Percentiles rank a stretch among this genome's conserved stretches.
Conservation (phyloP, 306 rosid species). For the Gillenia trifoliata region DNA sequence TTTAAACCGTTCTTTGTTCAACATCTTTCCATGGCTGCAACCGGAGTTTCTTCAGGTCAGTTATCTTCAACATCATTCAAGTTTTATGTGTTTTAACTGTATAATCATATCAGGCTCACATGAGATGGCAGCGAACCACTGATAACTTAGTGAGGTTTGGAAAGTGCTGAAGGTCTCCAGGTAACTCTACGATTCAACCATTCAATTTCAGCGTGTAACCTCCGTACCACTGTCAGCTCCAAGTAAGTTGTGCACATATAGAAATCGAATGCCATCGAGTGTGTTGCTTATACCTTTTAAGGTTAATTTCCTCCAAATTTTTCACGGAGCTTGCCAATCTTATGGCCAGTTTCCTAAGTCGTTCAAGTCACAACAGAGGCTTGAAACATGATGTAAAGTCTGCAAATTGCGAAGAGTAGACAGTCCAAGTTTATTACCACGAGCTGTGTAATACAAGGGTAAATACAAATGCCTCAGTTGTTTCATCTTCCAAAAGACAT, state of each 20-base stretch:
- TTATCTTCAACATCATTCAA: too few relatives aligned
- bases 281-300: neutral
- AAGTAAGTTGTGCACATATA: neutral
- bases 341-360: conserved; percentile 36
- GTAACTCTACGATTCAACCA: neutral
- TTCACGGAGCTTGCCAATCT: accelerated
- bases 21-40: too few relatives aligned
- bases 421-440: conserved; percentile 7
- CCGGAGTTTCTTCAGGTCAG: too few relatives aligned
- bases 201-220: neutral
- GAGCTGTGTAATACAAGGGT: conserved; percentile 14
- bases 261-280: neutral
- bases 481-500: conserved; percentile 24
- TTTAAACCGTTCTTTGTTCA: too few relatives aligned
- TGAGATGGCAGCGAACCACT: conserved; percentile 29
- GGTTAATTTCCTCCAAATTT: neutral
- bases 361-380: conserved; percentile 28
- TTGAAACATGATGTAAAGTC: conserved; percentile 30
- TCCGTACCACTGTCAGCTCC: too few relatives aligned
- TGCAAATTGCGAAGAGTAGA: conserved; percentile 31
- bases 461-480: conserved; percentile 41
- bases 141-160: conserved; percentile 36
- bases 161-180: conserved; percentile 14
- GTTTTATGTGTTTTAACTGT: too few relatives aligned
- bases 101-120: too few relatives aligned